A percentile compares a stretch with the other conserved stretches of the same genome.
Conservation (phyloP, 2,329 filamentous ascomycete species). For the Alternaria alternata region DNA sequence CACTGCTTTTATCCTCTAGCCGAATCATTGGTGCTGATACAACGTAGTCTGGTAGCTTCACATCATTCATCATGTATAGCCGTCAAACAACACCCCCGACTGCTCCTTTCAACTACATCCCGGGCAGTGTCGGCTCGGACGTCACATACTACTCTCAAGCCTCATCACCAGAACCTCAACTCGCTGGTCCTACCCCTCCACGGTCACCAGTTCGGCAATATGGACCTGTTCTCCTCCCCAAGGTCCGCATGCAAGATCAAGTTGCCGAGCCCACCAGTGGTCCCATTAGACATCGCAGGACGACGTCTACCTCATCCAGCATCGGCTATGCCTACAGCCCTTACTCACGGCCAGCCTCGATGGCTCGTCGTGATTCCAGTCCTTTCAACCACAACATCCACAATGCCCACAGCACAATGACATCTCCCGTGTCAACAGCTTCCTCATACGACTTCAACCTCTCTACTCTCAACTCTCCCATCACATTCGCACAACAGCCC, state of each 20-base stretch:
- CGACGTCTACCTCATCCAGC: slow-evolving; percentile 61
- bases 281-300: slow-evolving; percentile 65
- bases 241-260: slow-evolving; percentile 86
- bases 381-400: slow-evolving; percentile 49
- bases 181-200: slow-evolving; percentile 73
- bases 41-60: slow-evolving; percentile 48
- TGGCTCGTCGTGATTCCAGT: slow-evolving; percentile 57
- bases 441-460: slow-evolving; percentile 50
- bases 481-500: slow-evolving; percentile 56
- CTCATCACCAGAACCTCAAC: slow-evolving; percentile 73
- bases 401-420: slow-evolving; percentile 48
- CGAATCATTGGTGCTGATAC: slow-evolving; percentile 22
- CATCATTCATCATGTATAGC: slow-evolving; percentile 50
- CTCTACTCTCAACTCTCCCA: slow-evolving; percentile 70
- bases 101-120: slow-evolving; percentile 48
- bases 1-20: slow-evolving; percentile 19
- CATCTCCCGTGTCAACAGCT: slow-evolving; percentile 55
- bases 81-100: slow-evolving; percentile 57
- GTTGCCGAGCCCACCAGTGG: slow-evolving; percentile 68
- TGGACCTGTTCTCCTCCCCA: slow-evolving; percentile 81
- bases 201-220: slow-evolving; percentile 78
- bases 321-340: slow-evolving; percentile 55
- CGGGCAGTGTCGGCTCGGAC: slow-evolving; percentile 59
- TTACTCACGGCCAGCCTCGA: slow-evolving; percentile 58
- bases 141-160: slow-evolving; percentile 70